Conservation (phyloP, 129 eudicot species). For the Centrapalus pauciflorus region DNA sequence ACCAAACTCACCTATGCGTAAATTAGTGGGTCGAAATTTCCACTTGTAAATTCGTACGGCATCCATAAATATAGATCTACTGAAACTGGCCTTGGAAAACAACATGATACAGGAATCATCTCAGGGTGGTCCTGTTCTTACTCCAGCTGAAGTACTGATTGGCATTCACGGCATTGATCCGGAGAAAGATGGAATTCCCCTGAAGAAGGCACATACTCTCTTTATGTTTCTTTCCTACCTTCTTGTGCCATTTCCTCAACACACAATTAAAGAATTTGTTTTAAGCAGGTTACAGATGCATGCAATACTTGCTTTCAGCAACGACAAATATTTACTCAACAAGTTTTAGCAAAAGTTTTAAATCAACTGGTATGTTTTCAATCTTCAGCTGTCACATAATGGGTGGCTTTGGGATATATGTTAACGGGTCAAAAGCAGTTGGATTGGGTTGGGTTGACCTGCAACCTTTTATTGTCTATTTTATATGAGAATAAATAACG, state of each 20-base stretch:
- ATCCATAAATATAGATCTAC: not conserved
- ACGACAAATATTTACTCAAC: slow-evolving; percentile 83
- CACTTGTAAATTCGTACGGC: too few relatives aligned
- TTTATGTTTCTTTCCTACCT: not conserved
- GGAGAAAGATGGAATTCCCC: slow-evolving; percentile 83
- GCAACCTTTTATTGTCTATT: not conserved
- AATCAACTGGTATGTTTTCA: slow-evolving; percentile 82
- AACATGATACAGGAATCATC: slow-evolving; percentile 53
- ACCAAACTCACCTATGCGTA: too few relatives aligned
- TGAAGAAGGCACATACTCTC: slow-evolving; percentile 60
- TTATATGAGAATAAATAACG: too few relatives aligned
- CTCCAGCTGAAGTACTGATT: slow-evolving; percentile 90
- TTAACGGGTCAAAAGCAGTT: not conserved
- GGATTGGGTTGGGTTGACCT: not conserved
- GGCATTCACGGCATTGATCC: slow-evolving; percentile 96
- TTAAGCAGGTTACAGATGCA: slow-evolving; percentile 86
- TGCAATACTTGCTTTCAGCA: slow-evolving; percentile 97
- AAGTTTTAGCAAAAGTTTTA: slow-evolving; percentile 90
- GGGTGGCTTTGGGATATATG: not conserved
- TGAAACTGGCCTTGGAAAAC: not conserved
- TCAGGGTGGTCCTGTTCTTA: slow-evolving; percentile 62
- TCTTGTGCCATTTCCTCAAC: slow-evolving; percentile 5
- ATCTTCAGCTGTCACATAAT: not conserved
- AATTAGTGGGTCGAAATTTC: too few relatives aligned
- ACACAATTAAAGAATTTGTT: slow-evolving; percentile 11